phyloP scores from a whole-genome alignment of 805 yeast genomes.

The Scheffersomyces ergatensis region DNA sequence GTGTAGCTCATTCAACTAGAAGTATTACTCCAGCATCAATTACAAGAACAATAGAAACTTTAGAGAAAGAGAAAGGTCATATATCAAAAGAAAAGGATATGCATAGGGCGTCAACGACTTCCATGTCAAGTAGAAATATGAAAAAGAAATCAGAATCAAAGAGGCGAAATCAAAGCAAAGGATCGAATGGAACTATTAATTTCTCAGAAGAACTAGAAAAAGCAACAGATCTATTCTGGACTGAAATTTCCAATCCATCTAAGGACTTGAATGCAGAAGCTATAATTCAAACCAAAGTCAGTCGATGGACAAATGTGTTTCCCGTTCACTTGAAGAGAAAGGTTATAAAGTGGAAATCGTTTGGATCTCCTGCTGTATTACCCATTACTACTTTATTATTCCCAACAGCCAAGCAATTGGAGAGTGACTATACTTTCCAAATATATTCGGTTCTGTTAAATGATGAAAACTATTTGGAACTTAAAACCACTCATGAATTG shows the following conservation, averaged over 20 bases:
- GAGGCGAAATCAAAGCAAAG: not conserved
- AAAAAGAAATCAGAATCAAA: not conserved
- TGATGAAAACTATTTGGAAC: constrained; percentile 51
- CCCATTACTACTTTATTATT: constrained; percentile 80
- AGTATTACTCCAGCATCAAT: constrained; percentile 2
- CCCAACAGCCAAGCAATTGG: constrained; percentile 68
- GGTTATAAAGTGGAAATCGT: constrained; percentile 86
- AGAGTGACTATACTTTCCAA: constrained; percentile 71
- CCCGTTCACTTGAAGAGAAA: constrained; percentile 67
- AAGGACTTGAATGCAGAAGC: constrained; percentile 55
- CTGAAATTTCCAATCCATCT: constrained; percentile 64
- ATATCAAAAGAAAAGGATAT: not conserved
- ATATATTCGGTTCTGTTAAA: constrained; percentile 77
- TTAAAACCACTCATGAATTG: constrained; percentile 53
- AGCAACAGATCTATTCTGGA: constrained; percentile 25
- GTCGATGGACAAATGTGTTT: constrained; percentile 90
- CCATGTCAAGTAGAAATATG: not conserved
- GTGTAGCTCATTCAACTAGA: not conserved
- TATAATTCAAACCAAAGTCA: constrained; percentile 58
- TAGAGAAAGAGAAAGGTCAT: not conserved
- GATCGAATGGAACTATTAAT: not conserved
- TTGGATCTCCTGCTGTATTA: constrained; percentile 89
- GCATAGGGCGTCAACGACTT: not conserved
- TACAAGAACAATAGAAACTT: not conserved
- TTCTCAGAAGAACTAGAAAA: constrained; percentile 5